These are phyloP conservation scores for Sarocladiaceae sp. DNA, from an alignment of 2,329 filamentous ascomycete species.

Conservation along the genomic window DNA sequence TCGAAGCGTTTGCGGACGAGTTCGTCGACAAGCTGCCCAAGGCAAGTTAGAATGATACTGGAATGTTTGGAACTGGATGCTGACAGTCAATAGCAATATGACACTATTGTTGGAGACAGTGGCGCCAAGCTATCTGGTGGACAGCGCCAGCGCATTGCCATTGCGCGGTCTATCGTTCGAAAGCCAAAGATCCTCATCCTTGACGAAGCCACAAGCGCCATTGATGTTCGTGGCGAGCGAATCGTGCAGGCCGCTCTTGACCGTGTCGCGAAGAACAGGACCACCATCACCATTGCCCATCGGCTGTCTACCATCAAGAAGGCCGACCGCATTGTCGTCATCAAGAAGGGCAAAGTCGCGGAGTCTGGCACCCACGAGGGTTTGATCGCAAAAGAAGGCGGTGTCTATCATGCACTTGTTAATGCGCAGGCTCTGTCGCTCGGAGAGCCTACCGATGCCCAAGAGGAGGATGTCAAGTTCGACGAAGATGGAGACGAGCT, in stretches of 20 bases:
- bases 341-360: slow-evolving; percentile 63
- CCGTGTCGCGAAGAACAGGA: slow-evolving; percentile 54
- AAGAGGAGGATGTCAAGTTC: slow-evolving; percentile 24
- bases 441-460: slow-evolving; percentile 36
- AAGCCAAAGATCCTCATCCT: slow-evolving; percentile 66
- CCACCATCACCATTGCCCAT: slow-evolving; percentile 70
- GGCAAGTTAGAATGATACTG: slow-evolving; percentile 23
- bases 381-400: slow-evolving; percentile 52
- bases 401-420: slow-evolving; percentile 64
- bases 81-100: slow-evolving; percentile 48
- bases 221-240: slow-evolving; percentile 46
- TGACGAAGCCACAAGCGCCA: slow-evolving; percentile 70
- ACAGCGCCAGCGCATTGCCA: slow-evolving; percentile 76
- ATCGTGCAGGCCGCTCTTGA: slow-evolving; percentile 61
- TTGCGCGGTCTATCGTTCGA: slow-evolving; percentile 67
- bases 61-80: slow-evolving; percentile 2
- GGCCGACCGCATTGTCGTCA: slow-evolving; percentile 72
- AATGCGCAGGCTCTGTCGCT: slow-evolving; percentile 54
- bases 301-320: slow-evolving; percentile 68
- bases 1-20: slow-evolving; percentile 62
- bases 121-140: slow-evolving; percentile 78
- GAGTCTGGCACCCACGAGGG: slow-evolving; percentile 72
- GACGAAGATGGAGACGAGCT: slow-evolving; percentile 36
- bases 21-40: slow-evolving; percentile 59
- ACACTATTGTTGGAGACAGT: slow-evolving; percentile 68